Conservation (phyloP, 352 stramenopile species). For the Pythium sp. region DNA sequence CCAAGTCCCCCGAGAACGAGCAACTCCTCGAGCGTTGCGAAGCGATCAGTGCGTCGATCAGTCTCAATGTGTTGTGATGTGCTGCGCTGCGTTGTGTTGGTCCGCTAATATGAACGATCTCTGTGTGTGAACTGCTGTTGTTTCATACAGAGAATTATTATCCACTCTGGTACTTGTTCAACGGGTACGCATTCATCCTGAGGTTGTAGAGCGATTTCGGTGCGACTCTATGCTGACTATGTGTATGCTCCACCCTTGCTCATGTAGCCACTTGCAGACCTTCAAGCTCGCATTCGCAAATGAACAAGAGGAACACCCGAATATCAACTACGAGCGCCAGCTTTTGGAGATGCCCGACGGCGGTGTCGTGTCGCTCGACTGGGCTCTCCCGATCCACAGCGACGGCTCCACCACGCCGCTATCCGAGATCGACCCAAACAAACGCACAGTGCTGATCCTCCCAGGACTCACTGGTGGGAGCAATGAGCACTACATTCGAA, state of each 20-base stretch:
- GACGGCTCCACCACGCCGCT: constrained; percentile 4
- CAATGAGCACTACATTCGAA: no score
- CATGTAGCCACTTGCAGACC: constrained; percentile 47
- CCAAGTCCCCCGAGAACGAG: constrained; percentile 34
- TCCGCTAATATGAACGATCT: background rate
- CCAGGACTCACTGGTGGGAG: no score
- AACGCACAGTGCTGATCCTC: background rate
- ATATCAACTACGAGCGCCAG: constrained; percentile 52
- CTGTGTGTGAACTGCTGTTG: background rate
- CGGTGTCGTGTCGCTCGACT: no score
- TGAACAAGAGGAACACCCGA: constrained; percentile 25
- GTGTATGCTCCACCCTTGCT: background rate
- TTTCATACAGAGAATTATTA: constrained; percentile 39
- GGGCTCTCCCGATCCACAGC: no score
- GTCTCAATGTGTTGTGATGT: no score
- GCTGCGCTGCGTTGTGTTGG: constrained; percentile 4
- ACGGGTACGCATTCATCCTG: constrained; percentile 25
- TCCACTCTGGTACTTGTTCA: constrained; percentile 57
- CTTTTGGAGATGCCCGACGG: constrained; percentile 60
- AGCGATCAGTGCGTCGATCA: constrained; percentile 33
- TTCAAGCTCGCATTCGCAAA: constrained; percentile 42
- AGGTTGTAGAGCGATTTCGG: no score
- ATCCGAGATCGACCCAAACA: background rate
- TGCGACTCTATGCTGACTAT: background rate
- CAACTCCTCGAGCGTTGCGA: constrained; percentile 41